Base-by-base conservation (phyloP, 768 basidiomycete genomes). In the Termitomyces sp. region DNA sequence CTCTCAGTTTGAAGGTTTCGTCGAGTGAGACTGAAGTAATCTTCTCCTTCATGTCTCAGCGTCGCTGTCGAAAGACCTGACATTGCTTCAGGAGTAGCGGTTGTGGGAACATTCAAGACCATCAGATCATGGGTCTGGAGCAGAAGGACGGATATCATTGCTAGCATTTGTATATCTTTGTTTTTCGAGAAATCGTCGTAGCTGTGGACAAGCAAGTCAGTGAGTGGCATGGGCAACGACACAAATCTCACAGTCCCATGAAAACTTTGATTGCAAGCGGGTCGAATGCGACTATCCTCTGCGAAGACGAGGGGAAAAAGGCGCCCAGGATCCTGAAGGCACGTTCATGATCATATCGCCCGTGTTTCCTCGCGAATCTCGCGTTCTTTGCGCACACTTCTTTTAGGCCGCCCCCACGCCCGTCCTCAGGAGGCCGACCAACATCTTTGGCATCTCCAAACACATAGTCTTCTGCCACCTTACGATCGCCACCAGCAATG, bases 101-200 rank as follows among this genome's bases (percentile, higher is more conserved):
- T 17, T 17, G 59, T 3, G 1, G 52, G 10, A 35, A 27, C 53
- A 45, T 30, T 65, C 16, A 62, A 42, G 10, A 57, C 63, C 64
- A 58, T 72, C 64, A 51, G 14, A 64, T 64, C 53, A n/a, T 59
- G 60, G 7, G 68, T 78, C 64, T 86, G 85, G 3, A 92, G 73
- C 2, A 92, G 70, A n/a, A 91, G 68, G 47, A 82, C 73, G 0
- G 89, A 76, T 3, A 91, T 58, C 82, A 94, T 91, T 0, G 88
- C 89, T 16, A 94, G 74, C 84, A 91, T 85, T 63, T 93, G 90
- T 1, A 92, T 67, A 63, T 94, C 89, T 63, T 82, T 89, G 34
- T 72, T 74, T 49, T 69, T 72, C 5, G 70, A 68, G 35, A 77
- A 67, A 55, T 79, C 71, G 5, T 61, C 49, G 60, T 79, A 78